Evolutionary conservation across 1,284 basidiomycete genomes (phyloP), one percentile per base, ranked within the genome.

Genomic region (Moesziomyces antarcticus): DNA sequence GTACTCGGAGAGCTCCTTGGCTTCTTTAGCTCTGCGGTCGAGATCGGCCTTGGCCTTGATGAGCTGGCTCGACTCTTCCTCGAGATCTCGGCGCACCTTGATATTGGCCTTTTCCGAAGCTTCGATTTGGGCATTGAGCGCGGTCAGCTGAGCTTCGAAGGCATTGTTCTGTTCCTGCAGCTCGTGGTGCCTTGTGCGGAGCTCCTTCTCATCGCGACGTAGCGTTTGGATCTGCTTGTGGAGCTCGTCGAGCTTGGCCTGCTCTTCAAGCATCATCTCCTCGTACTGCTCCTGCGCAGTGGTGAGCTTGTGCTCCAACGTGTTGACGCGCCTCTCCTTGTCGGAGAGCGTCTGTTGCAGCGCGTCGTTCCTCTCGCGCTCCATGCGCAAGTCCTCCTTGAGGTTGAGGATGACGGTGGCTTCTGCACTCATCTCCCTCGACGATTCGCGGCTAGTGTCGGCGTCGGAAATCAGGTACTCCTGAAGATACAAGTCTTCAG

Each of bases 221-320:
- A 73, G 64, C n/a, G 55, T 37, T 25, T 68, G 61, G 24, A 73
- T 65, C 45, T 73, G 65, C 44, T 65, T 69, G 45, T 65, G 43
- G 1, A 69, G 44, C 35, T 73, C 71, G 24, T 73, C 71, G 25
- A 65, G 50, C 55, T 58, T 69, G 25, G 65, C 53, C 30, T 73
- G 66, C 42, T 69, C 61, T 24, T 69, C 71, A 5, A 69, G 47
- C 66, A 73, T 51, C 21, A 59, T 44, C 44, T 73, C 71, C 30
- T 73, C 71, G 50, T 62, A 64, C 44, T 73, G 65, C 42, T 73
- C 71, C 60, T 69, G 71, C 14, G 64, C 55, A 1, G 64, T 73
- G 25, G 64, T 62, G 49, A 73, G 70, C 54, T 68, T 73, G 48
- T 73, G 63, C 41, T 73, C 70, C 9, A 73, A 30, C 7, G 65